Percentiles rank a stretch among this genome's conserved stretches.
Evolutionary conservation across 768 basidiomycete genomes (phyloP).

Genomic region (Suillus placidus): DNA sequence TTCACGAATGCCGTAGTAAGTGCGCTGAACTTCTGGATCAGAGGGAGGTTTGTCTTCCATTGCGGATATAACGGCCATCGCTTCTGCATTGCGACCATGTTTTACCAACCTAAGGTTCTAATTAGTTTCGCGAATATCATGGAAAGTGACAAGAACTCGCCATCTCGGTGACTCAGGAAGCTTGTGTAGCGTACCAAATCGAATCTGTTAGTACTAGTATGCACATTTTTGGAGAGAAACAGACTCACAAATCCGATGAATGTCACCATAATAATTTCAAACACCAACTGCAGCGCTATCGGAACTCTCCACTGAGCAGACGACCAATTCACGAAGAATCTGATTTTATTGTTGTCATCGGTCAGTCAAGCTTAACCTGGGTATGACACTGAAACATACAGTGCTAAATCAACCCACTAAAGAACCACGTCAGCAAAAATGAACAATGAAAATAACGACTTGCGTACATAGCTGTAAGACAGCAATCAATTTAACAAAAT

Average conservation of each 20-base stretch:
- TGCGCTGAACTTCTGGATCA: slow-evolving; percentile 36
- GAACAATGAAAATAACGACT: neutral
- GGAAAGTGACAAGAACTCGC: slow-evolving; percentile 12
- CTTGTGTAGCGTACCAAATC: slow-evolving; percentile 16
- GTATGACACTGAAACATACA: slow-evolving; percentile 25
- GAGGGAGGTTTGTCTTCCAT: slow-evolving; percentile 40
- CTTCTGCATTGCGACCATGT: slow-evolving; percentile 41
- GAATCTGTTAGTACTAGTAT: slow-evolving; percentile 1
- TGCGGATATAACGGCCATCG: slow-evolving; percentile 43
- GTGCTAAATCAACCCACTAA: slow-evolving; percentile 45
- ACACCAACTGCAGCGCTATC: slow-evolving; percentile 42
- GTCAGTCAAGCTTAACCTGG: neutral
- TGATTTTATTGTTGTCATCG: slow-evolving; percentile 10
- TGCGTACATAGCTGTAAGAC: neutral
- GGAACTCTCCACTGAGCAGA: slow-evolving; percentile 48
- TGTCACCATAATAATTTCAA: slow-evolving; percentile 41
- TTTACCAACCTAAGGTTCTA: slow-evolving; percentile 38
- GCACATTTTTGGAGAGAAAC: neutral
- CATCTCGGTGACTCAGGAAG: slow-evolving; percentile 41
- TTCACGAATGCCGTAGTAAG: slow-evolving; percentile 41
- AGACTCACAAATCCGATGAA: slow-evolving; percentile 36
- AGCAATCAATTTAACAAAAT: neutral
- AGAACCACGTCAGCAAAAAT: slow-evolving; percentile 1
- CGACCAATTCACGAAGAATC: slow-evolving; percentile 37
- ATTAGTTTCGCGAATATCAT: neutral